These are phyloP conservation scores for Wickerhamiella occidentalis DNA, from an alignment of 805 yeast genomes.

Conservation along the genomic window DNA sequence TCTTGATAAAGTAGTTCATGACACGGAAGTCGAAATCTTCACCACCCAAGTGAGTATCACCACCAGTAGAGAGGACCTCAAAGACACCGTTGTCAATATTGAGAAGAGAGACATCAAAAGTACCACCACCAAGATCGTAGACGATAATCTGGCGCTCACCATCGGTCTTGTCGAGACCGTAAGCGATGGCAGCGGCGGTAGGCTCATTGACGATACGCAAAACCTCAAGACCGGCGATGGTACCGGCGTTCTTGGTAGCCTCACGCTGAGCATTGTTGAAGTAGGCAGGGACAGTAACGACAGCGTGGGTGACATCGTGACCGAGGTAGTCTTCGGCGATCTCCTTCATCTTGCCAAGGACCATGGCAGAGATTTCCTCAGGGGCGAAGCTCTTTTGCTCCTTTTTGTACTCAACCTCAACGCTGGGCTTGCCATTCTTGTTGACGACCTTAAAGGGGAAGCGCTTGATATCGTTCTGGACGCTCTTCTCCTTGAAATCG, in stretches of 20 bases:
- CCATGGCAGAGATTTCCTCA: conserved; percentile 88
- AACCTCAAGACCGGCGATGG: conserved; percentile 79
- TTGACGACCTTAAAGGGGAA: conserved; percentile 63
- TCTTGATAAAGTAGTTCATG: conserved; percentile 71
- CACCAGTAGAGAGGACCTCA: conserved; percentile 87
- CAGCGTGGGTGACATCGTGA: conserved; percentile 72
- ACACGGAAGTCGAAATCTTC: conserved; percentile 88
- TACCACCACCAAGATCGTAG: conserved; percentile 96
- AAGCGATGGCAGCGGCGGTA: conserved; percentile 96
- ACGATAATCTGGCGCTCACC: conserved; percentile 84
- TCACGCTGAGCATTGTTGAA: conserved; percentile 91
- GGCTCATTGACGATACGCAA: conserved; percentile 88
- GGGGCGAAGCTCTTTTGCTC: conserved; percentile 73
- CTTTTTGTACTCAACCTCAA: conserved; percentile 61
- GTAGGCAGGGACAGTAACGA: conserved; percentile 87
- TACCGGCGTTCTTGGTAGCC: conserved; percentile 89
- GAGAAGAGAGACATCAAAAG: conserved; percentile 81
- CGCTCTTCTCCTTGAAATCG: conserved; percentile 62
- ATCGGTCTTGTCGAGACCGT: conserved; percentile 71
- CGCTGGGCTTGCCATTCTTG: conserved; percentile 71
- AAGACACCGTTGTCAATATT: conserved; percentile 86
- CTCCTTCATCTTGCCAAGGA: conserved; percentile 80
- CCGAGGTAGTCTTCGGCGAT: conserved; percentile 90
- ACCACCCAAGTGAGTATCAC: conserved; percentile 97
- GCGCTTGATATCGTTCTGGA: conserved; percentile 71